Base-by-base conservation (phyloP, 106 monocot species). In the Allium sativum region DNA sequence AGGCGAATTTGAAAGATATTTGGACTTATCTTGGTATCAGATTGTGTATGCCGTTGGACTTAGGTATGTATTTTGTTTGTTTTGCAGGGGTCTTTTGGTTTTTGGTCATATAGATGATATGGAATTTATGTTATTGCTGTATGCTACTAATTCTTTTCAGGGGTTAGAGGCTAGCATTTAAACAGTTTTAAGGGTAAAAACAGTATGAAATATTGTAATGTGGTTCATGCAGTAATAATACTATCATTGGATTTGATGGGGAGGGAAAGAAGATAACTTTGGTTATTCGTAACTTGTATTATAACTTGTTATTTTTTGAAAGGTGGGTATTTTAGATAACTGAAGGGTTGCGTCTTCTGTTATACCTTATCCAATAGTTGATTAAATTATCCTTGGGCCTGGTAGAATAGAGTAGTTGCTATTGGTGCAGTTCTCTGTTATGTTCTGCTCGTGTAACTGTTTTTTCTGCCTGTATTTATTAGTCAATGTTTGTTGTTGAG, bases 1-100 rank as follows among this genome's bases (percentile, higher is more conserved):
- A 42, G 20, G 9, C 56, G 53, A 56, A 45, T 21, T 8, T 67
- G 53, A 18, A 18, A 16, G 53, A 18, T 14, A 52, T 59, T 44
- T 61, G 44, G 16, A 59, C 31, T 69, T 59, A 47, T 51, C 18
- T 53, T 61, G 61, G 19, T 20, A 43, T 41, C 69, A 41, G 48
- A 59, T 42, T 69, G 14, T 59, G 46, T 16, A 59, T 12, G 59
- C 48, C 42, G 19, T 41, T 50, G 42, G 42, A 9, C 22, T 56
- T 56, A 4, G 56, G 21, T 56, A 11, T 20, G 9, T 56, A 56
- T 21, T 56, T 56, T 10, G 17, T 14, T 56, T 56, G 21, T 31
- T 1, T 40, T 41, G 58, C 40, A 40, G 40, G 7, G 15, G 53
- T 18, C 7, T 53, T 7, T 53, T 53, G 53, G 53, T 53, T 53